Base-by-base conservation (phyloP, 768 basidiomycete species). In the Pisolithus marmoratus region DNA sequence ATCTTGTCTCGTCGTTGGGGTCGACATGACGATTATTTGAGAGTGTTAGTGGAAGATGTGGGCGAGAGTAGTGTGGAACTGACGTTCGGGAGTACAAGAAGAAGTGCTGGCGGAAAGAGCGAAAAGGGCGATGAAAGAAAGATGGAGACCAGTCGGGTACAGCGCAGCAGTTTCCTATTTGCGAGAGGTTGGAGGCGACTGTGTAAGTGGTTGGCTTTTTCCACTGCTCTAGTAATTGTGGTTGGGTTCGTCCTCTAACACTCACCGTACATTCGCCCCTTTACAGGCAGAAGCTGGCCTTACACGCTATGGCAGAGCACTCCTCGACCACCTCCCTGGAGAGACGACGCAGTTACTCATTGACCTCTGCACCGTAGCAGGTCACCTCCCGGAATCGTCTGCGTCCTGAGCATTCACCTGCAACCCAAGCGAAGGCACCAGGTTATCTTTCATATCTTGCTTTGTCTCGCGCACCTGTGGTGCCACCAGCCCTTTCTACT, bases 21-120 rank as follows among this genome's bases (percentile, higher is more conserved):
- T 27, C 72, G 89, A 20, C 93, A 97, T 58, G 92, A 94, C 60
- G 95, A 97, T 58, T 97, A 93, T 67, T 68, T 99, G 38, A 76
- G 90, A 52, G 94, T 98, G 45, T 87, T 94, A 68, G 88, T 99
- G 45, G 94, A 98, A 68, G 96, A 98, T 70, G 83, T 86, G 1
- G 84, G 81, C 12, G 59, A 58, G 22, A 46, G 44, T 27, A 41
- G 38, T 6, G 51, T 53, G 4, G 14, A 20, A n/a, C 24, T 42
- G n/a, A 60, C 54, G 38, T 41, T 34, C 17, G 26, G 27, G 22
- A 19, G 23, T 8, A 42, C 38, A 7, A 20, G 24, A 23, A 26
- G 17, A 17, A 24, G 37, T 5, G 7, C 19, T 19, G 26, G 37
- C 19, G 14, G 4, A 19, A 46, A 40, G n/a, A 45, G 40, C 6